A percentile compares a stretch with the other conserved stretches of the same genome.
These are phyloP conservation scores for Escovopsis weberi DNA, from an alignment of 2,329 filamentous ascomycete genomes.

Conservation along the genomic window DNA sequence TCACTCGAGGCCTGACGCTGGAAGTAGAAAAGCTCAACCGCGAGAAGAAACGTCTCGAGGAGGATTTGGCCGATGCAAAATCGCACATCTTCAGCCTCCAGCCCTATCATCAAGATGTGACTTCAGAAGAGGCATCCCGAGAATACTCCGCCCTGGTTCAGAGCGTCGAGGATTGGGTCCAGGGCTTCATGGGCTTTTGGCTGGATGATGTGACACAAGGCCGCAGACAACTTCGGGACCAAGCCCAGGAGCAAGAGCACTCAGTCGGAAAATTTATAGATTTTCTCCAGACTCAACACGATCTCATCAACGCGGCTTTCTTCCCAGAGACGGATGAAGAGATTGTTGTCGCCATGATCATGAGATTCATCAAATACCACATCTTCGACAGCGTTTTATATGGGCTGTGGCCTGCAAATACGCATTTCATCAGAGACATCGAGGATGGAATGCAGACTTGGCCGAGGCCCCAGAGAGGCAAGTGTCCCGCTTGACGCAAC, in stretches of 20 bases:
- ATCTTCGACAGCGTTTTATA: conserved; percentile 22
- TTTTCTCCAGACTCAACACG: conserved; percentile 14
- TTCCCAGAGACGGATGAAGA: conserved; percentile 25
- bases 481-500: neutral
- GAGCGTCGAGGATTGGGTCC: conserved; percentile 21
- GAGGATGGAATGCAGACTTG: conserved; percentile 20
- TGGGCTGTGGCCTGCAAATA: conserved; percentile 10
- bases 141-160: conserved; percentile 23
- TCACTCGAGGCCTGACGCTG: too few species aligned
- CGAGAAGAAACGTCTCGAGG: conserved; percentile 16
- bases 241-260: conserved; percentile 10
- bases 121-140: conserved; percentile 19
- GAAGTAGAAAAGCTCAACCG: conserved; percentile 11
- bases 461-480: conserved; percentile 24
- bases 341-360: conserved; percentile 19
- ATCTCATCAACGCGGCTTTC: conserved; percentile 17
- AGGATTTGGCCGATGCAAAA: conserved; percentile 20
- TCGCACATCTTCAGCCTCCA: conserved; percentile 27
- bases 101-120: conserved; percentile 24
- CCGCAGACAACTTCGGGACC: conserved; percentile 10
- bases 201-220: conserved; percentile 15
- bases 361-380: conserved; percentile 21
- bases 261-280: conserved; percentile 15
- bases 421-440: conserved; percentile 17
- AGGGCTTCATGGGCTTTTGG: conserved; percentile 18